Evolutionary conservation across 2,329 filamentous ascomycete species (phyloP).

Genomic region (Fusarium sororula): DNA sequence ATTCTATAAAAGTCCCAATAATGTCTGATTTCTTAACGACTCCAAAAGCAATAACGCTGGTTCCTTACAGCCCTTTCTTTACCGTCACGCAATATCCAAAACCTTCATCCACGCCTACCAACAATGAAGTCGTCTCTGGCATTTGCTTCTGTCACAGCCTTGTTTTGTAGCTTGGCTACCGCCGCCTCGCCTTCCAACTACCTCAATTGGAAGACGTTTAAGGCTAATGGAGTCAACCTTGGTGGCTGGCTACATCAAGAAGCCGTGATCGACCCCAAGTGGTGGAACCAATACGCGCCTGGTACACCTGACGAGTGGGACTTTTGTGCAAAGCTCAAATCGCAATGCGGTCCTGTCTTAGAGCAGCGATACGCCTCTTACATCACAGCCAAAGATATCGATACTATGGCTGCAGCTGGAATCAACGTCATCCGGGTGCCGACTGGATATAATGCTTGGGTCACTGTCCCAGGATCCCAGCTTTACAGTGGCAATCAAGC

Average conservation of each 20-base stretch:
- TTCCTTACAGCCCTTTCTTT: background rate
- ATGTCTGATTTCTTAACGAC: too few species aligned
- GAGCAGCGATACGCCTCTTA: background rate
- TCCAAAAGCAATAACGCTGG: too few species aligned
- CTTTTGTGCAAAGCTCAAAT: background rate
- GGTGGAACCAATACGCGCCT: background rate
- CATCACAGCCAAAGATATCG: background rate
- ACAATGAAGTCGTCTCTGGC: background rate
- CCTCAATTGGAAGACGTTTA: background rate
- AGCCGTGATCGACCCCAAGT: background rate
- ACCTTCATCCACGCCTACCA: rapidly evolving
- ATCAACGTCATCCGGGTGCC: background rate
- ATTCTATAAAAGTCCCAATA: background rate
- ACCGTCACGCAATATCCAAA: background rate
- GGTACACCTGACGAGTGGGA: background rate
- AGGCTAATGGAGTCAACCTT: background rate
- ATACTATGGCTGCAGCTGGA: background rate
- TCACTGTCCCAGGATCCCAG: background rate
- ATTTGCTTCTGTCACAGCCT: background rate
- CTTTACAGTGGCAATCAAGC: background rate
- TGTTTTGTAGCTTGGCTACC: background rate
- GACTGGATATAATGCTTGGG: background rate
- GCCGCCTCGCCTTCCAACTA: background rate
- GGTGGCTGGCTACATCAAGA: background rate
- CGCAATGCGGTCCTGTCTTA: background rate